Percentiles rank a stretch among this genome's conserved stretches.
Evolutionary conservation across 768 basidiomycete species (phyloP).

Genomic region (Agaricus sinodeliciosus): DNA sequence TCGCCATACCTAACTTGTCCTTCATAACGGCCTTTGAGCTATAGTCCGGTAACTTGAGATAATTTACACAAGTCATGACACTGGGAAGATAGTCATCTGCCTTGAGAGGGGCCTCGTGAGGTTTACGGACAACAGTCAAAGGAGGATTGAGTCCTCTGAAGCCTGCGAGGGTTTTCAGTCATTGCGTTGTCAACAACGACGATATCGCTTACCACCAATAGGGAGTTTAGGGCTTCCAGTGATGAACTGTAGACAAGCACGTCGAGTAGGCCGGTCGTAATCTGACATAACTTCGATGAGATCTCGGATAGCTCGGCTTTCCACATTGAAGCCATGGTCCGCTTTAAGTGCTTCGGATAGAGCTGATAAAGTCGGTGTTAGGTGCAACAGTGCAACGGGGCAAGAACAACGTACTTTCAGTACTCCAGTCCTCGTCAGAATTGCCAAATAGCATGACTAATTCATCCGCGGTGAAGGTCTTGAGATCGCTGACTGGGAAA

Average conservation of each 20-base stretch:
- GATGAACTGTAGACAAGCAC: slow-evolving; percentile 92
- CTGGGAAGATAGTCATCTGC: slow-evolving; percentile 95
- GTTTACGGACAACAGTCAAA: slow-evolving; percentile 95
- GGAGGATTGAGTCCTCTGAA: slow-evolving; percentile 94
- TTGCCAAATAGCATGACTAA: slow-evolving; percentile 95
- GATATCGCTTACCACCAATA: slow-evolving; percentile 69
- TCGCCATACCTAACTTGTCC: slow-evolving; percentile 77
- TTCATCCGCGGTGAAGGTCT: slow-evolving; percentile 91
- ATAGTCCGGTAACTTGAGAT: slow-evolving; percentile 94
- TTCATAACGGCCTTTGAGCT: slow-evolving; percentile 80
- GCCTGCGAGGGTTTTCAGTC: slow-evolving; percentile 34
- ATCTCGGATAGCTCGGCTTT: slow-evolving; percentile 86
- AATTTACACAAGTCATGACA: slow-evolving; percentile 99
- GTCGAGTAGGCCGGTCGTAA: slow-evolving; percentile 66
- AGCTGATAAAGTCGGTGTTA: slow-evolving; percentile 37
- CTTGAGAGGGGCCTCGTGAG: slow-evolving; percentile 83
- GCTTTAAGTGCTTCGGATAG: slow-evolving; percentile 89
- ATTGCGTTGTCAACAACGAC: not conserved
- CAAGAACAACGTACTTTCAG: slow-evolving; percentile 61
- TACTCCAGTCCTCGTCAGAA: slow-evolving; percentile 94
- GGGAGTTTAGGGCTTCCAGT: slow-evolving; percentile 96
- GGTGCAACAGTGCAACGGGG: slow-evolving; percentile 1
- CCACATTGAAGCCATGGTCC: slow-evolving; percentile 96
- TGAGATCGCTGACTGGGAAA: slow-evolving; percentile 86
- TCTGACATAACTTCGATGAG: slow-evolving; percentile 82